These are phyloP conservation scores for Nicotiana benthamiana DNA, from an alignment of 257 asterid species.

Conservation along the genomic window DNA sequence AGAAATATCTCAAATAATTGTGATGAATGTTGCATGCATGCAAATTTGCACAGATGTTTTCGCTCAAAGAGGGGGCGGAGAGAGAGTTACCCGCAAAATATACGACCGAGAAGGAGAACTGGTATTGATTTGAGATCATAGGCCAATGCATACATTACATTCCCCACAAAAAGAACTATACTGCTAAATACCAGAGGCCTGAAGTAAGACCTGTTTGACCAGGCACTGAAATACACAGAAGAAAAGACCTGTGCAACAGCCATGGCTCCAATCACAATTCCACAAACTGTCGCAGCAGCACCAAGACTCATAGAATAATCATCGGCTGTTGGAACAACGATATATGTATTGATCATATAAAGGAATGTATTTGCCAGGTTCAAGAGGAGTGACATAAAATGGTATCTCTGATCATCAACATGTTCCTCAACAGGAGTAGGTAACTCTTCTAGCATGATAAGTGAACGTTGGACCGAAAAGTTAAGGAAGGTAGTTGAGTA, in stretches of 20 bases:
- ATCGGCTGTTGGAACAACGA: conserved; percentile 97
- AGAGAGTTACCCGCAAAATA: conserved; percentile 72
- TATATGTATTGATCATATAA: conserved; percentile 94
- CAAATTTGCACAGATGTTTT: neutral
- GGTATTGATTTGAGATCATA: conserved; percentile 65
- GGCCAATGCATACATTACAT: conserved; percentile 85
- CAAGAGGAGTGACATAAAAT: conserved; percentile 80
- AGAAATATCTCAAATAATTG: neutral
- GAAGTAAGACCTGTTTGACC: conserved; percentile 94
- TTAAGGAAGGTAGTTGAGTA: conserved; percentile 80
- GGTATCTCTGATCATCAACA: conserved; percentile 69
- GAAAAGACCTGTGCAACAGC: conserved; percentile 97
- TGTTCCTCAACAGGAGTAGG: conserved; percentile 58
- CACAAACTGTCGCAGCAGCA: conserved; percentile 97
- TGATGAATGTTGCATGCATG: neutral
- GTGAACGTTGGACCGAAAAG: conserved; percentile 92
- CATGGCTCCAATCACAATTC: conserved; percentile 93
- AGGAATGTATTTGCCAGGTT: conserved; percentile 93
- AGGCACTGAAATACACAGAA: conserved; percentile 96
- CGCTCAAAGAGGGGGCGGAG: conserved; percentile 2
- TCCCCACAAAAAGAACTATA: conserved; percentile 66
- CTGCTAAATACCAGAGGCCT: conserved; percentile 89
- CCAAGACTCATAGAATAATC: conserved; percentile 95
- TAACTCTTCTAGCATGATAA: conserved; percentile 90
- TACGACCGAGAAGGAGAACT: conserved; percentile 70